phyloP scores from a whole-genome alignment of 805 yeast genomes.

The Candida ficus region DNA sequence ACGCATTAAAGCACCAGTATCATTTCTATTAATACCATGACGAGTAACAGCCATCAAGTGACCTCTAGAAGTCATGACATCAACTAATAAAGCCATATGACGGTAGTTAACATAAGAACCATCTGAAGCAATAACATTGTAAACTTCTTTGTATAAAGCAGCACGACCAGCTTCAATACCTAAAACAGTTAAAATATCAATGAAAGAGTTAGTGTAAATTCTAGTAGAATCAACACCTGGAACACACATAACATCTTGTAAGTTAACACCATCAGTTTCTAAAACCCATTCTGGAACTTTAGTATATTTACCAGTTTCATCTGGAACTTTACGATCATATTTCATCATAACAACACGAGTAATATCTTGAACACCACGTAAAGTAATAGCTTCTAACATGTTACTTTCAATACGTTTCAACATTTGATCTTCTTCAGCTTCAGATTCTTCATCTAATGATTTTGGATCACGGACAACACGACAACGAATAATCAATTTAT shows the following conservation, averaged over 20 bases:
- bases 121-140: constrained; percentile 97
- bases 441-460: constrained; percentile 86
- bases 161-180: constrained; percentile 99
- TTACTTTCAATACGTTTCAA: constrained; percentile 92
- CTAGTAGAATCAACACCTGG: constrained; percentile 91
- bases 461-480: constrained; percentile 97
- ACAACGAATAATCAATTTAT: constrained; percentile 93
- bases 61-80: constrained; percentile 98
- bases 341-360: constrained; percentile 79
- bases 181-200: constrained; percentile 87
- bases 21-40: constrained; percentile 98
- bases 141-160: constrained; percentile 88
- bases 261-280: constrained; percentile 97
- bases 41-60: constrained; percentile 98
- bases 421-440: constrained; percentile 95
- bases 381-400: constrained; percentile 90
- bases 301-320: constrained; percentile 77
- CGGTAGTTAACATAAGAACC: constrained; percentile 99
- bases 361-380: constrained; percentile 94
- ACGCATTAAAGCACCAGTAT: constrained; percentile 98
- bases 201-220: constrained; percentile 94
- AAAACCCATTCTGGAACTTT: constrained; percentile 96
- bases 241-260: constrained; percentile 90
- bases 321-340: constrained; percentile 66
- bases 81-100: constrained; percentile 96